These are phyloP conservation scores for Ophiostoma fasciatum DNA, from an alignment of 2,329 filamentous ascomycete genomes.

Conservation along the genomic window DNA sequence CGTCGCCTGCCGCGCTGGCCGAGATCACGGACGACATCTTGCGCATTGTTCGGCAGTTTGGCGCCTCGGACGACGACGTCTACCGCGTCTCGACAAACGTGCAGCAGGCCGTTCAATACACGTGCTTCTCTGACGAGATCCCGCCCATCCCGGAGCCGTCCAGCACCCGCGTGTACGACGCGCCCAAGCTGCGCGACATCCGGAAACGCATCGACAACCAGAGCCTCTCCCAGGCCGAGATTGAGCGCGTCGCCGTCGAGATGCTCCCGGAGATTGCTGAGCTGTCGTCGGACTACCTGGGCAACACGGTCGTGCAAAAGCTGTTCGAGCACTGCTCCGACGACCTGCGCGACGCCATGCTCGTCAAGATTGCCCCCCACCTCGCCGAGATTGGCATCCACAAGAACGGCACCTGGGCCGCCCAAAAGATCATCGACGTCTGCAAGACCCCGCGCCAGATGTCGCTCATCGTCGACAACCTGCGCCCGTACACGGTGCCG, in stretches of 20 bases:
- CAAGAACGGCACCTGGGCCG: conserved; percentile 99
- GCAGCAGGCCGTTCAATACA: conserved; percentile 61
- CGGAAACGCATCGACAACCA: conserved; percentile 96
- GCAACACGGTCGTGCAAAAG: conserved; percentile 99
- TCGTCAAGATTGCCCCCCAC: conserved; percentile 74
- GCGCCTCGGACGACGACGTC: conserved; percentile 66
- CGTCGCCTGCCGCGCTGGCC: conserved; percentile 55
- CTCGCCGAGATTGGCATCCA: conserved; percentile 94
- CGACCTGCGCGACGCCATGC: conserved; percentile 78
- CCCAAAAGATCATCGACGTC: conserved; percentile 97
- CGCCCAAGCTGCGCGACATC: conserved; percentile 87
- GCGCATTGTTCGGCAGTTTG: conserved; percentile 77
- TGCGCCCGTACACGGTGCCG: conserved; percentile 75
- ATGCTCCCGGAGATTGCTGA: conserved; percentile 98
- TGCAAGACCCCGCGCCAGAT: conserved; percentile 76
- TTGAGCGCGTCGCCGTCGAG: conserved; percentile 78
- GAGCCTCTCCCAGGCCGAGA: conserved; percentile 69
- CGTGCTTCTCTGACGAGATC: conserved; percentile 64
- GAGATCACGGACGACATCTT: conserved; percentile 75
- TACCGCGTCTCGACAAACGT: conserved; percentile 58
- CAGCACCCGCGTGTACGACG: conserved; percentile 80
- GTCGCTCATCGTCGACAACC: conserved; percentile 65
- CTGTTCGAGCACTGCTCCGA: conserved; percentile 95
- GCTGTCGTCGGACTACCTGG: conserved; percentile 86
- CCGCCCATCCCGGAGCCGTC: conserved; percentile 79